These are phyloP conservation scores for Pyrenochaeta sp. DNA, from an alignment of 2,329 filamentous ascomycete genomes.

Conservation along the genomic window DNA sequence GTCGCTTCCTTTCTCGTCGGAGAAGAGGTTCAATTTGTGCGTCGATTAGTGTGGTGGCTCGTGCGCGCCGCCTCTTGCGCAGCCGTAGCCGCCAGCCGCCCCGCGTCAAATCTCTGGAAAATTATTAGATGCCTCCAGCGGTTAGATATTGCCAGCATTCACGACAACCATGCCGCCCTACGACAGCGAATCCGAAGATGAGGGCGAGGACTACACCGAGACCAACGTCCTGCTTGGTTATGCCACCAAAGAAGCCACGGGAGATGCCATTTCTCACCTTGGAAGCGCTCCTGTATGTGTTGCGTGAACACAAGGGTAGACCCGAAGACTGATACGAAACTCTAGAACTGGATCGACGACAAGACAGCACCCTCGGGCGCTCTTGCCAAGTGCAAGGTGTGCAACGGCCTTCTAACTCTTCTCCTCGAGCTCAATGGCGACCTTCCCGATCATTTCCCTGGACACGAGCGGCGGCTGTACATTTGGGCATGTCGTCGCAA, in stretches of 20 bases:
- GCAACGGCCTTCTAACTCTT: slow-evolving; percentile 81
- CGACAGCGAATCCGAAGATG: slow-evolving; percentile 83
- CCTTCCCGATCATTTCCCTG: slow-evolving; percentile 83
- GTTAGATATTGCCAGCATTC: too few species aligned
- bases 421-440: slow-evolving; percentile 92
- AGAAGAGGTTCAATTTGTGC: slow-evolving; percentile 25
- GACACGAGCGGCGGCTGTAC: slow-evolving; percentile 87
- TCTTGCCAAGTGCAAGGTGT: slow-evolving; percentile 85
- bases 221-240: slow-evolving; percentile 93
- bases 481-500: slow-evolving; percentile 82
- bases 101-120: slow-evolving; percentile 15
- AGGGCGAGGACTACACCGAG: slow-evolving; percentile 73
- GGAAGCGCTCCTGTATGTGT: slow-evolving; percentile 83
- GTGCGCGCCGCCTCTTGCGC: slow-evolving; percentile 18
- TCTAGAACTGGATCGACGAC: slow-evolving; percentile 80
- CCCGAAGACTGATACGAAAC: too few species aligned
- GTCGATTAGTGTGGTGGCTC: too few species aligned
- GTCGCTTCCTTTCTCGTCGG: slow-evolving; percentile 23
- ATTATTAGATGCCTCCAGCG: slow-evolving; percentile 14
- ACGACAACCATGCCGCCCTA: slow-evolving; percentile 70
- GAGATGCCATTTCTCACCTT: slow-evolving; percentile 85
- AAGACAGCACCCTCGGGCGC: slow-evolving; percentile 74
- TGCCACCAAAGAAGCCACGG: slow-evolving; percentile 77
- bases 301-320: too few species aligned
- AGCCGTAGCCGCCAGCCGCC: slow-evolving; percentile 11